Evolutionary conservation across 768 basidiomycete species (phyloP).

Genomic region (Tylopilus subfusipes): DNA sequence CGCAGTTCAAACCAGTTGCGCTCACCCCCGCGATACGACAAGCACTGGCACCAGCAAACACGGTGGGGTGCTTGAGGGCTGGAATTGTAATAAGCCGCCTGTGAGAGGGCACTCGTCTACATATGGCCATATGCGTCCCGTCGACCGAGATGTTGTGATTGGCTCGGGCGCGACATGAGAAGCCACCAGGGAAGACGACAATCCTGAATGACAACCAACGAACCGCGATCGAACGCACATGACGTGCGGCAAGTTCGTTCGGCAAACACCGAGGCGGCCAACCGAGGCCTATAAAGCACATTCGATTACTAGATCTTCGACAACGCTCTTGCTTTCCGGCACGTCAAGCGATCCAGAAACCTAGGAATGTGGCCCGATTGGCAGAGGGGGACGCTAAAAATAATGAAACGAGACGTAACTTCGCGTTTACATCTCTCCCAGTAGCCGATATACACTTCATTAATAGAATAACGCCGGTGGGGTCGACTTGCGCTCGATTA

Average conservation of each 20-base stretch:
- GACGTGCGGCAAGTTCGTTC: constrained; percentile 7
- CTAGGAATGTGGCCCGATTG: background rate
- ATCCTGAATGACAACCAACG: constrained; percentile 20
- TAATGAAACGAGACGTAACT: no score
- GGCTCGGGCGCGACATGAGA: background rate
- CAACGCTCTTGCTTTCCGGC: background rate
- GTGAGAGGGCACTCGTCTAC: background rate
- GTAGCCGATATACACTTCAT: no score
- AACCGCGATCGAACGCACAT: constrained; percentile 7
- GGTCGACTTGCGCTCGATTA: no score
- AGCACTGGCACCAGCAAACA: no score
- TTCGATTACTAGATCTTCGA: background rate
- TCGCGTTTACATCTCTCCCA: no score
- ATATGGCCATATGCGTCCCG: constrained; percentile 7
- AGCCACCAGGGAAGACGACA: constrained; percentile 24
- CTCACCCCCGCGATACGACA: no score
- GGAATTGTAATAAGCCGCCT: no score
- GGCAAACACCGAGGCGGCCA: constrained; percentile 10
- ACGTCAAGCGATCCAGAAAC: background rate
- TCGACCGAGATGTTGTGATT: constrained; percentile 2
- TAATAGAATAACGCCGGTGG: no score
- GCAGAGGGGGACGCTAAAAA: no score
- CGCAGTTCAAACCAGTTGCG: background rate
- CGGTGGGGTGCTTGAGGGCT: no score
- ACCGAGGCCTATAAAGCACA: no score